Base-by-base conservation (phyloP, 2,329 filamentous ascomycete species). In the Orbilia quercus region DNA sequence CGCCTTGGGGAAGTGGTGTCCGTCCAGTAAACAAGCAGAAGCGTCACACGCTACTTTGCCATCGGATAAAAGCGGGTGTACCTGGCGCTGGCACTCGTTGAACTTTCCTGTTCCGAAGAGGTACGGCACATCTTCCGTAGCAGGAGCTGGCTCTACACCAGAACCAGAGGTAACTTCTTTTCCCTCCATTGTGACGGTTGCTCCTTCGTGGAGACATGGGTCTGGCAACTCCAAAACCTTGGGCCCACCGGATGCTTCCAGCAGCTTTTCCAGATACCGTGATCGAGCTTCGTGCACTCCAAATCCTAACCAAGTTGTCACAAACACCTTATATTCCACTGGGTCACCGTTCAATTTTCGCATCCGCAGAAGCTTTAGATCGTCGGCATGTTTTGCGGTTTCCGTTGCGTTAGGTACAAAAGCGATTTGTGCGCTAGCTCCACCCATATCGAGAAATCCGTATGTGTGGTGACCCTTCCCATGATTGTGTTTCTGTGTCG, bases 381-480 rank as follows among this genome's bases (percentile, higher is more conserved):
- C 92, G 75, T 97, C 86, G 0, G 91, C 89, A 80, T 99, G 96
- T 79, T 92, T 95, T 78, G 89, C 86, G 1, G 92, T 89, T 80
- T 99, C 95, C 0, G 95, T 98, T 2, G 86, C 82, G 81, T 99
- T 99, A 0, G 95, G 95, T 1, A 93, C 94, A 80, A 99, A 99
- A 0, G 96, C 95, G 78, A 99, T 98, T 82, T 99, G 95, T 14
- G 95, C 94, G 0, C 94, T 98, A 23, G 95, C 95, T 57, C 95
- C 95, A 54, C 95, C 95, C 96, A 99, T 99, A 80, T 99, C 95
- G 73, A 99, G 83, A 79, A 99, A 99, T 0, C 95, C 95, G 80
- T 98, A 99, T 0, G 95, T 99, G 79, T 93, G 91, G 80, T 98
- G 95, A 23, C 86, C 87, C 76, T 96, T 92, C 58, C 92, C 92